These are phyloP conservation scores for Aspergillus puulaauensis DNA, from an alignment of 2,329 filamentous ascomycete species.

Conservation along the genomic window DNA sequence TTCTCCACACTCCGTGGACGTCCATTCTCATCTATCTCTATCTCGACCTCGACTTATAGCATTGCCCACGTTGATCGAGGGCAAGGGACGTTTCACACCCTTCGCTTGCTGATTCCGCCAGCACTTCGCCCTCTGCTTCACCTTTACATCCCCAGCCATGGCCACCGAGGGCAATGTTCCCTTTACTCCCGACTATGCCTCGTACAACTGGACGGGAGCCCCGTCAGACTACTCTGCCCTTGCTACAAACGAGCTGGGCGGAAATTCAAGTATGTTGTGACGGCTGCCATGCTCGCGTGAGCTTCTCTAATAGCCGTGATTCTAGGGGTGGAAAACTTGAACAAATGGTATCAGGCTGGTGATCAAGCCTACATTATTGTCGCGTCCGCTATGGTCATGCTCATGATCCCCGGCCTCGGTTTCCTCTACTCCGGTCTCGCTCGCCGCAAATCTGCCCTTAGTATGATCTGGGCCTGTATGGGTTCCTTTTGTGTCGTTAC, in stretches of 20 bases:
- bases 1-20: constrained; percentile 26
- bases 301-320: constrained; percentile 4
- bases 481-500: constrained; percentile 85
- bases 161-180: constrained; percentile 29
- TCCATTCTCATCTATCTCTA: constrained; percentile 2
- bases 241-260: constrained; percentile 63
- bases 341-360: constrained; percentile 91
- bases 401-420: constrained; percentile 95
- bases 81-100: neutral
- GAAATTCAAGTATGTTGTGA: constrained; percentile 70
- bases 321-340: constrained; percentile 78
- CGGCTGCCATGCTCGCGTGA: neutral
- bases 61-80: constrained; percentile 7
- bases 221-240: constrained; percentile 42
- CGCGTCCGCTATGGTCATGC: constrained; percentile 84
- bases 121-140: neutral
- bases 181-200: constrained; percentile 46
- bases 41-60: neutral
- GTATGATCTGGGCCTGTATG: constrained; percentile 97
- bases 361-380: constrained; percentile 94
- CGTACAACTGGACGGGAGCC: constrained; percentile 50
- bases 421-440: constrained; percentile 97
- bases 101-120: no score
- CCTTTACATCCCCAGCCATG: constrained; percentile 21
- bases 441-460: constrained; percentile 94